Base-by-base conservation (phyloP, 139 green algal species). In the Tetradesmus obliquus region DNA sequence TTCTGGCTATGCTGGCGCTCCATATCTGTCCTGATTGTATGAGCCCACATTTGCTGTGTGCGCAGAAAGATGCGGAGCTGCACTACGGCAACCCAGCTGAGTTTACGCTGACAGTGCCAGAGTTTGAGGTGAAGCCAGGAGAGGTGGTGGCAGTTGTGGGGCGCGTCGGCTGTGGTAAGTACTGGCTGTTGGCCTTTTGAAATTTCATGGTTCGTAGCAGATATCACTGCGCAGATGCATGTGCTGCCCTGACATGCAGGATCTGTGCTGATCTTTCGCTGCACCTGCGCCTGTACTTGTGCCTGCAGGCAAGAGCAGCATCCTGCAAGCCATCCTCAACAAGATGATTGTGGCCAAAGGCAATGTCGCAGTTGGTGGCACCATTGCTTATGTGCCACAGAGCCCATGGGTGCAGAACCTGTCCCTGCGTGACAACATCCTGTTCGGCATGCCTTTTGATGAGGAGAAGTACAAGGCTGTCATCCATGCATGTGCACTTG, bases 401-500 rank as follows among this genome's bases (percentile, higher is more conserved):
- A 95, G 94, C 51, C 92, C 96, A 9, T 98, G 96, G 96, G 95
- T 98, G 79, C 94, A 97, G 90, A 98, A 98, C 93, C 94, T 95
- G 22, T 96, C 89, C 17, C 84, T 98, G 45, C 93, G 92, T 19
- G 93, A 97, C 82, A 97, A 96, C 93, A 97, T 97, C 83, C 74
- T 94, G 24, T 97, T 97, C 71, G 96, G 96, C 57, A 84, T 93
- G 79, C 79, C 79, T 3, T 95, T 92, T 82, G 93, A 96, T 57
- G 92, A 94, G 90, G 88, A 84, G 3, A 94, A 86, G 76, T 93
- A 93, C 85, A 88, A 76, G 51, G 51, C 24, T 12, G 91, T 94
- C 12, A 88, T 95, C 22, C 94, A 95, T 57, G 94, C 92, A 5
- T 94, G 92, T 76, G 94, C 94, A 3, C 90, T 95, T 71, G 94